Conservation (phyloP, 2,329 filamentous ascomycete genomes). For the Alternaria atra region DNA sequence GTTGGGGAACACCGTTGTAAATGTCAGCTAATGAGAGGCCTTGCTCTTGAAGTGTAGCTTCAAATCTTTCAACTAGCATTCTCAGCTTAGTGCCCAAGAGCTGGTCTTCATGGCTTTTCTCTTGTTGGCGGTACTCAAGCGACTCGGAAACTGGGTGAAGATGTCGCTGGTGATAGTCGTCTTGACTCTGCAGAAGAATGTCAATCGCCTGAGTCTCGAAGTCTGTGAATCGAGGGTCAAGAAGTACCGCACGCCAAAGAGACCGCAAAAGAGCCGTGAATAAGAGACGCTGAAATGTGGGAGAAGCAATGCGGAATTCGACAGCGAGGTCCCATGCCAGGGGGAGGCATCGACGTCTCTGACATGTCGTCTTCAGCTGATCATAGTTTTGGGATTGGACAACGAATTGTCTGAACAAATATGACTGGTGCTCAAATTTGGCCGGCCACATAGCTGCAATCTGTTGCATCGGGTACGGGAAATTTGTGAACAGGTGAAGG, state of each 20-base stretch:
- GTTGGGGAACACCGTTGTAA: not conserved
- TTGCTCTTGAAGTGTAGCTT: not conserved
- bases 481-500: slow-evolving; percentile 58
- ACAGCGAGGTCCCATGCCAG: slow-evolving; percentile 65
- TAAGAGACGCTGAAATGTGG: slow-evolving; percentile 62
- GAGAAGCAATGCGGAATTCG: slow-evolving; percentile 60
- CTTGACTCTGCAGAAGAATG: slow-evolving; percentile 21
- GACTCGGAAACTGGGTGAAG: not conserved
- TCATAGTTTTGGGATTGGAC: slow-evolving; percentile 44
- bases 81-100: slow-evolving; percentile 12
- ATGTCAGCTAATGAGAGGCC: not conserved
- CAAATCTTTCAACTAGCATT: slow-evolving; percentile 7
- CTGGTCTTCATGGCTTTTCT: slow-evolving; percentile 11
- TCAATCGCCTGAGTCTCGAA: slow-evolving; percentile 19
- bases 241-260: slow-evolving; percentile 44
- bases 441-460: slow-evolving; percentile 35
- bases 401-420: slow-evolving; percentile 52
- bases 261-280: slow-evolving; percentile 61
- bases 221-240: not conserved
- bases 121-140: not conserved
- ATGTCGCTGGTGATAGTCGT: slow-evolving; percentile 4
- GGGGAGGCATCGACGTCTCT: slow-evolving; percentile 58
- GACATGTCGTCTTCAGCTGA: slow-evolving; percentile 27
- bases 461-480: slow-evolving; percentile 53
- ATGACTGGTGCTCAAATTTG: slow-evolving; percentile 46